Evolutionary conservation across 768 basidiomycete species (phyloP), one percentile per base, ranked within the genome.

Genomic region (Paxillus rubicundulus): DNA sequence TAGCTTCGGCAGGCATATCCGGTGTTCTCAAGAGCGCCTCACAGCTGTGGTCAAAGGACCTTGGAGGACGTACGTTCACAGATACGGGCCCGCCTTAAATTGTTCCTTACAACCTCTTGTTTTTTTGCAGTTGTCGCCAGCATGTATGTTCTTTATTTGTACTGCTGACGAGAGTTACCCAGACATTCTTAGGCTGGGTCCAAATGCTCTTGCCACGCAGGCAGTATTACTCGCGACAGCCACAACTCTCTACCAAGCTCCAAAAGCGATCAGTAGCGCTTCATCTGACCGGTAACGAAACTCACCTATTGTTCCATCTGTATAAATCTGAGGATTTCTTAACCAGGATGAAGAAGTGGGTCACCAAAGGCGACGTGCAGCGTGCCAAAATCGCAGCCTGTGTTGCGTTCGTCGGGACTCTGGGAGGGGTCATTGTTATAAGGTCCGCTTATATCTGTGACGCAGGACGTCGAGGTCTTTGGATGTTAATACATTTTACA

Each of bases 21-120:
- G 60, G 65, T 1, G 38, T 67, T 53, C 47, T 13, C 2, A 59
- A 67, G 53, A 65, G 43, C n/a, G 65, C 60, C 18, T 60, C 64
- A 24, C 60, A 67, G 37, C 51, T 67, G 16, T 66, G 64, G 60
- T 65, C 63, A n/a, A 67, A 65, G 45, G 65, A 65, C 43, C 55
- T 66, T 16, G 58, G 61, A 48, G 66, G 61, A 47, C 57, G 65
- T 32, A 32, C 59, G 61, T 49, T 18, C 30, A 38, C 41, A 2
- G 27, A 17, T 54, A 16, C 33, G n/a, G 5, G 10, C 4, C 20
- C 33, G 14, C 13, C 17, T 17, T 18, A 9, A 9, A 49, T 51
- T 28, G 13, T 47, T 38, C 6, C 42, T 58, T 40, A 65, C 45
- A 33, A 21, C 13, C 34, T 24, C 6, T 24, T 24, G 2, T 6